Base-by-base conservation (phyloP, 2,329 filamentous ascomycete species). In the Incumbomyces lentus region DNA sequence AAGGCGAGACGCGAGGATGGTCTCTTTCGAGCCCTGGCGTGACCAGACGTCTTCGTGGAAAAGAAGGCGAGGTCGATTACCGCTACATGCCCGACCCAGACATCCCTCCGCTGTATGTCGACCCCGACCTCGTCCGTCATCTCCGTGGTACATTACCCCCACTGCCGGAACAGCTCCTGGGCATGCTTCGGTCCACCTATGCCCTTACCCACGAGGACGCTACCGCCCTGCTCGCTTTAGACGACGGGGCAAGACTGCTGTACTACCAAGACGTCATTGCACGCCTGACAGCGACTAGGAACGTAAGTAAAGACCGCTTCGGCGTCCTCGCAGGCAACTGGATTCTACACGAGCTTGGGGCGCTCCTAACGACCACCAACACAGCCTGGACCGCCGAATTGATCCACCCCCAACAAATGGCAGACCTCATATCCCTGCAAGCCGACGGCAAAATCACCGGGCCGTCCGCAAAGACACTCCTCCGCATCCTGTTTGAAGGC, bases 31-130 rank as follows among this genome's bases (percentile, higher is more conserved):
- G 80, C 52, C 55, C 55, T 5, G 87, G 79, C 3, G 82, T 88
- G 61, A 96, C 92, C 2, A 80, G 79, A 49, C 76, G 83, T 34
- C 69, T 98, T 36, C 78, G 92, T 58, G 87, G 87, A 19, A 98
- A 98, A 64, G 92, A 96, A 64, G 92, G 92, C 40, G 90, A 95
- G 60, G 88, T 96, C 5, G 92, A 98, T 64, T 98, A 98, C 64
- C 76, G 92, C 35, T 98, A 98, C 62, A 96, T 98, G 90, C 90
- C 92, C 0, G 92, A 98, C 62, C 86, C 92, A 4, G 92, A 98
- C 61, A 73, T 98, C 12, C 75, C 78, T 0, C 87, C 92, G 1
- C 71, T 98, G 1, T 62, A 88, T 2, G 83, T 98, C 50, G 81
- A 80, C 6, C 60, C 68, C 49, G 80, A 85, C 48, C 71, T 96